Evolutionary conservation across 225 moss, liverwort and hornwort genomes (phyloP).

Genomic region (Ulota crispa): DNA sequence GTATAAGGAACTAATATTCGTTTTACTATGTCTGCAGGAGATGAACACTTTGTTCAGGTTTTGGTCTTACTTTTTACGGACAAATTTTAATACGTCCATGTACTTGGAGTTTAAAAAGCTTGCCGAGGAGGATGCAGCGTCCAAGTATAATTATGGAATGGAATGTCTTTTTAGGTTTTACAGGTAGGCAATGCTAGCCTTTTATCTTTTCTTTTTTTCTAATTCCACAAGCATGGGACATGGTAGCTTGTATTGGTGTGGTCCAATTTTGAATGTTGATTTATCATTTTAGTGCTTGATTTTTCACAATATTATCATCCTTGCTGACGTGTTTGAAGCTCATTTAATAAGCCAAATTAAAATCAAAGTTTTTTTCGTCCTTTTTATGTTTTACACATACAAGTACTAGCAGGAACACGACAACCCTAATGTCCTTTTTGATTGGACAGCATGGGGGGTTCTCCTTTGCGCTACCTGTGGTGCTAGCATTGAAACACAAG

Average conservation of each 20-base stretch:
- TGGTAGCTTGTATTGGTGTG: neutral
- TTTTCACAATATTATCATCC: neutral
- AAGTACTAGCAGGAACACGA: neutral
- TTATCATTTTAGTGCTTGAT: neutral
- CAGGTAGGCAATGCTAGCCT: conserved; percentile 42
- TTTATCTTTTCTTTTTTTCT: too few relatives aligned
- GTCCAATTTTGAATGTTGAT: neutral
- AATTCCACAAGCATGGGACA: neutral
- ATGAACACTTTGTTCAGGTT: conserved; percentile 98
- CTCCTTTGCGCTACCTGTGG: neutral
- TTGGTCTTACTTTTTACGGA: conserved; percentile 98
- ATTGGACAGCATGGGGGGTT: neutral
- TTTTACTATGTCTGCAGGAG: conserved; percentile 55
- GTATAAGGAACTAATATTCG: neutral
- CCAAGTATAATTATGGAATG: conserved; percentile 95
- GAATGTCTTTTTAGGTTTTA: conserved; percentile 99
- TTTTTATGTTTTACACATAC: neutral
- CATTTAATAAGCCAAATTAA: neutral
- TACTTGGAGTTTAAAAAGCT: conserved; percentile 92
- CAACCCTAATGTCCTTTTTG: neutral
- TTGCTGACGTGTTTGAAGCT: neutral
- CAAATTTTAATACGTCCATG: conserved; percentile 96
- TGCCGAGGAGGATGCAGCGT: conserved; percentile 90
- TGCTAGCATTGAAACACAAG: neutral
- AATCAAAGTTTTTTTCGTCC: neutral